Conservation (phyloP, 106 monocot species). For the Dactylorhiza incarnata region DNA sequence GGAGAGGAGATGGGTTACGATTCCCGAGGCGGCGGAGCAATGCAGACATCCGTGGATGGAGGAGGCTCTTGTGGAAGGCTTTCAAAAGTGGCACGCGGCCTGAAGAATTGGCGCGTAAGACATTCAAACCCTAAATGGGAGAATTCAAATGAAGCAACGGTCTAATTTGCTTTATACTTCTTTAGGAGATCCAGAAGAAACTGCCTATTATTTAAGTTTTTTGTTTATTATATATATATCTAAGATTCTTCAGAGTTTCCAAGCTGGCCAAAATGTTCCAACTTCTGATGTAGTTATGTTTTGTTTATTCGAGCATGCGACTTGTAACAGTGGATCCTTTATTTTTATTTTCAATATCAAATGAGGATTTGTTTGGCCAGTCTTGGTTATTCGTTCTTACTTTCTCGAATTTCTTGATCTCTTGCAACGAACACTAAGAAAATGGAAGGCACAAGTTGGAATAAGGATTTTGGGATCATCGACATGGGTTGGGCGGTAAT, state of each 20-base stretch:
- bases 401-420: no score
- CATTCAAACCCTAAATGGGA: background rate
- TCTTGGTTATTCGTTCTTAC: no score
- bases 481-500: no score
- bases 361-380: no score
- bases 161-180: background rate
- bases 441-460: no score
- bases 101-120: background rate
- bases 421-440: no score
- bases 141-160: background rate
- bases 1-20: slow-evolving; percentile 42
- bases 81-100: background rate
- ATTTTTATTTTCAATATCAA: background rate
- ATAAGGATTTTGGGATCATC: no score
- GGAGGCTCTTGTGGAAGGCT: slow-evolving; percentile 26
- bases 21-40: slow-evolving; percentile 36
- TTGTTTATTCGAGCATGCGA: background rate
- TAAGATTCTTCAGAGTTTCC: background rate
- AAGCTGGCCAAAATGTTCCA: background rate
- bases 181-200: background rate
- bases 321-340: background rate
- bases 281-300: background rate
- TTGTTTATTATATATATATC: background rate
- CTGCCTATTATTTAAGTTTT: background rate
- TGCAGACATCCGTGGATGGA: slow-evolving; percentile 58